Evolutionary conservation across 768 basidiomycete genomes (phyloP).

Genomic region (Rhodotorula taiwanensis): DNA sequence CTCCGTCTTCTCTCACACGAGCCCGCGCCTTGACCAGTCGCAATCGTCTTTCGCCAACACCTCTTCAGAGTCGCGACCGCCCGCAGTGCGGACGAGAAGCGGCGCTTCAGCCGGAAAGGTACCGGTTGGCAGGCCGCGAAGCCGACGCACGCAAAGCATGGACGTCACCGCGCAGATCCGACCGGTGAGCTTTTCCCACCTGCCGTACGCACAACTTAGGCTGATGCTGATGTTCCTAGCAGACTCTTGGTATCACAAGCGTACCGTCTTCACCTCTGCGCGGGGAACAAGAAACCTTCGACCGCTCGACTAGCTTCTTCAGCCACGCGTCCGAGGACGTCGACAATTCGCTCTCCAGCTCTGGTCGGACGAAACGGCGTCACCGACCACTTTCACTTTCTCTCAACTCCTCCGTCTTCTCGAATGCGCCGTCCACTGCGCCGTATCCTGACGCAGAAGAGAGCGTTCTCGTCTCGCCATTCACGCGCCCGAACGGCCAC

Average conservation of each 20-base stretch:
- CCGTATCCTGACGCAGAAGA: conserved; percentile 2
- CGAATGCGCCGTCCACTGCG: too few relatives aligned
- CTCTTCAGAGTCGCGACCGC: background rate
- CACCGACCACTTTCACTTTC: conserved; percentile 34
- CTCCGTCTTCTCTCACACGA: background rate
- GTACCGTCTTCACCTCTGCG: too few relatives aligned
- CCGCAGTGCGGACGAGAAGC: conserved; percentile 7
- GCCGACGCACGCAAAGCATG: conserved; percentile 28
- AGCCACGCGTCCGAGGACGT: conserved; percentile 19
- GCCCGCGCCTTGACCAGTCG: background rate
- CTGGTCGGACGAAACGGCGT: conserved; percentile 6
- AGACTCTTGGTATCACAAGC: too few relatives aligned
- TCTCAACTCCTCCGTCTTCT: conserved; percentile 32
- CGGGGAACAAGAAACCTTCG: too few relatives aligned
- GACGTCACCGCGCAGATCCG: conserved; percentile 12
- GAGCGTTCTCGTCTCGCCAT: conserved; percentile 5
- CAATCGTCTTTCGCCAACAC: background rate
- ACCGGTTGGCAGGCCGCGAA: conserved; percentile 14
- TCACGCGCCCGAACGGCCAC: conserved; percentile 5
- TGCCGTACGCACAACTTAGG: too few relatives aligned
- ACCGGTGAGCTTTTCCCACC: conserved; percentile 1
- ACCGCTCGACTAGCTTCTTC: conserved; percentile 28
- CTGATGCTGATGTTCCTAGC: too few relatives aligned
- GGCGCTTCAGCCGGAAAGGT: conserved; percentile 3
- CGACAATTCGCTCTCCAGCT: background rate